Evolutionary conservation across 1,284 basidiomycete genomes (phyloP).

Genomic region (Omphalotus olearius): DNA sequence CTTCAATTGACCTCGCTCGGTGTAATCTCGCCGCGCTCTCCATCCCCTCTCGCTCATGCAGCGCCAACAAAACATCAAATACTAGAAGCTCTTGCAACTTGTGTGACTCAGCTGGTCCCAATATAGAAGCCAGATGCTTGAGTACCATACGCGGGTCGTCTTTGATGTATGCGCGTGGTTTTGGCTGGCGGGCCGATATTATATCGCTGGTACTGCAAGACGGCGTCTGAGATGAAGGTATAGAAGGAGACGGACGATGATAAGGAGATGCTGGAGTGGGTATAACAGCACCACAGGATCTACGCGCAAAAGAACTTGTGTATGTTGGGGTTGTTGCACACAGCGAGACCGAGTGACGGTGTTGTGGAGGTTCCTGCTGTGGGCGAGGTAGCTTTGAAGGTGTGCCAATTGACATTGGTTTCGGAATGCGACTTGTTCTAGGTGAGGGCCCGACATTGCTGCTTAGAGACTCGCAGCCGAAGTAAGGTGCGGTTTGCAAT

Average conservation of each 20-base stretch:
- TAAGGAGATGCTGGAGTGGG: neutral
- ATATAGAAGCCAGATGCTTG: neutral
- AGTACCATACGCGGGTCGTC: constrained; percentile 23
- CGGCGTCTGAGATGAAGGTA: neutral
- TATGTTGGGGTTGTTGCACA: neutral
- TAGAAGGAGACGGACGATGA: neutral
- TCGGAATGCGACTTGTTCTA: neutral
- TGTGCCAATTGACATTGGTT: neutral
- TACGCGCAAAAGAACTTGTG: neutral
- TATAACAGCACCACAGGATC: too few relatives aligned
- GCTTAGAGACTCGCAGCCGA: neutral
- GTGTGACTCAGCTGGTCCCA: constrained; percentile 7
- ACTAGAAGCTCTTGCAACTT: constrained; percentile 24
- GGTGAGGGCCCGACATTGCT: neutral
- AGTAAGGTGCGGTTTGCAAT: neutral
- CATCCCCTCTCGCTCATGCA: constrained; percentile 29
- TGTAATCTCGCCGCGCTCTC: constrained; percentile 22
- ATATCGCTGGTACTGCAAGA: neutral
- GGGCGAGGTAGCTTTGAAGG: neutral
- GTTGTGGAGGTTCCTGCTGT: neutral
- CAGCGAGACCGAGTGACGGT: neutral
- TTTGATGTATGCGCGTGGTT: constrained; percentile 13
- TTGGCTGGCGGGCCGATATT: neutral
- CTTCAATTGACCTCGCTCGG: constrained; percentile 15
- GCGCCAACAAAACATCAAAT: constrained; percentile 32